Evolutionary conservation across 2,329 filamentous ascomycete species (phyloP), one percentile per base, ranked within the genome.

Genomic region (Ophiocordyceps unilateralis): DNA sequence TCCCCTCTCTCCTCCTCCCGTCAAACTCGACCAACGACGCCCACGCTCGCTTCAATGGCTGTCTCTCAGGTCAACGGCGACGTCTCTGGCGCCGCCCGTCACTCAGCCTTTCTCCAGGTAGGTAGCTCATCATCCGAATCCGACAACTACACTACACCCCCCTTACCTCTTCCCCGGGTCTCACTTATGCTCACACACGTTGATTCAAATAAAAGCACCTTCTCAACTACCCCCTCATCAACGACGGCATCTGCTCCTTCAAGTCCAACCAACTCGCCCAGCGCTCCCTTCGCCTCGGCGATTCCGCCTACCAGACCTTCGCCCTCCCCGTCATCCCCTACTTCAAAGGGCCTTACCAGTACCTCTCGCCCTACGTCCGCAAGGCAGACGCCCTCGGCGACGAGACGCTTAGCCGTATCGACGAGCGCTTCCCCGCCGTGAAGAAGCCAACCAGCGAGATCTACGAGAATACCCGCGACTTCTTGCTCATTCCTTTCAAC

Each of bases 211-310:
- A 7, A 36, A 36, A 93, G 85, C 88, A 95, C 59, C 72, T 95
- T 49, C 71, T 78, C 53, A 81, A 80, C 50, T 94, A 93, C 64
- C 89, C 89, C 36, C 64, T 93, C 50, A 74, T 95, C 57, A 76
- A 76, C 57, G 86, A 93, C 61, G 68, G 78, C 55, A 76, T 94
- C 62, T 67, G 75, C 47, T 78, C 76, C 57, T 81, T 93, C 73
- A 84, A 87, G 64, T 68, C 74, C 57, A 85, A 89, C 65, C 80
- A 84, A 41, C 81, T 84, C 58, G 88, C 84, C 57, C 80, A 86
- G 60, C 87, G 81, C 65, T 88, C 86, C 38, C 67, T 95, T 58
- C 71, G 82, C 53, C 64, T 91, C 48, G 75, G 81, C 59, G 75
- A 83, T 57, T 74, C 78, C 47, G 79, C 80, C 54, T 93, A 88